These are phyloP conservation scores for Monosporascus sp. DNA, from an alignment of 2,329 filamentous ascomycete genomes.

Conservation along the genomic window DNA sequence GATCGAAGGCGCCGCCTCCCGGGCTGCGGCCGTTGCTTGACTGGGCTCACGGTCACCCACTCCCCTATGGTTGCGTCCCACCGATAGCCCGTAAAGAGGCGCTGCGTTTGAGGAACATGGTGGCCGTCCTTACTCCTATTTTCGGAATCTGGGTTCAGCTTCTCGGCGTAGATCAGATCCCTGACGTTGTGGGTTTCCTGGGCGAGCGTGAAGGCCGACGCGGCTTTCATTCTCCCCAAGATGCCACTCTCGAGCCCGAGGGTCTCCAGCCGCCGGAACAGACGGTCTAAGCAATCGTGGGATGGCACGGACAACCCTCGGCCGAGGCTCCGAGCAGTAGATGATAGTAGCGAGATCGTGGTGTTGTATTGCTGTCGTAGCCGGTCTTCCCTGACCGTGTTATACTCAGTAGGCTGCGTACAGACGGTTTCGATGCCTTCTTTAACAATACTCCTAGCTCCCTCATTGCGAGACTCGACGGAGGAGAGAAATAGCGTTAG, in stretches of 20 bases:
- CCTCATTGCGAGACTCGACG: slow-evolving; percentile 4
- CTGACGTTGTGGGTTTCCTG: slow-evolving; percentile 47
- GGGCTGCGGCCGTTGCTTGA: slow-evolving; percentile 14
- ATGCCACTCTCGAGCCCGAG: slow-evolving; percentile 28
- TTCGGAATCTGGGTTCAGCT: slow-evolving; percentile 20
- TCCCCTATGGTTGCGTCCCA: slow-evolving; percentile 55
- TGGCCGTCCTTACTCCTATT: not conserved
- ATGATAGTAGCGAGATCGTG: slow-evolving; percentile 23
- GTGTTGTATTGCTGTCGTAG: slow-evolving; percentile 17
- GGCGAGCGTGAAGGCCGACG: slow-evolving; percentile 47
- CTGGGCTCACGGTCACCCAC: slow-evolving; percentile 47
- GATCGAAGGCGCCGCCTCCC: slow-evolving; percentile 16
- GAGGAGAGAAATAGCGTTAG: slow-evolving; percentile 22
- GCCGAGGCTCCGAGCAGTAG: slow-evolving; percentile 23
- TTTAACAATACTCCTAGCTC: slow-evolving; percentile 7
- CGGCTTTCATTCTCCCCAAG: slow-evolving; percentile 34
- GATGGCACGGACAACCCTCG: slow-evolving; percentile 21
- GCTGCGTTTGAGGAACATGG: not conserved
- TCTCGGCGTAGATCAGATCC: slow-evolving; percentile 50
- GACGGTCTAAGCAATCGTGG: slow-evolving; percentile 21
- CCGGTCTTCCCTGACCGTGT: slow-evolving; percentile 8
- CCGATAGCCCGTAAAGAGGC: slow-evolving; percentile 31
- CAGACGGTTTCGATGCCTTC: slow-evolving; percentile 13
- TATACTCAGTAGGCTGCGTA: slow-evolving; percentile 3
- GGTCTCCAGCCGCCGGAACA: slow-evolving; percentile 36